Evolutionary conservation across 2,329 filamentous ascomycete genomes (phyloP), one percentile per base, ranked within the genome.

Genomic region (Penicillium sclerotigenum): DNA sequence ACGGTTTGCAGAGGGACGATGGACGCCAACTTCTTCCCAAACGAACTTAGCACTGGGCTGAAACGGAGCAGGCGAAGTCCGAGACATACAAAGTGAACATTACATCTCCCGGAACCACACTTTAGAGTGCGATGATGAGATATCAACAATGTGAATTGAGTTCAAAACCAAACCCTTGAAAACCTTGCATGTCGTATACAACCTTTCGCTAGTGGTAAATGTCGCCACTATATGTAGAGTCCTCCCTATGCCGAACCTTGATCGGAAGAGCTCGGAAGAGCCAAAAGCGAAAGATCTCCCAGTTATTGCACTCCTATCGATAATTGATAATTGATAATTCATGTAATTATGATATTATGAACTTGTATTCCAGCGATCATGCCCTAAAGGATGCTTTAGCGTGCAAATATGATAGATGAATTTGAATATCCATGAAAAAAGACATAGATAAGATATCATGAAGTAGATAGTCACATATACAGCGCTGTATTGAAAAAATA

Each of bases 381-480:
- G 18, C 14, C 31, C 16, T 18, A 43, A 48, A 37, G 11, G n/a
- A 43, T 53, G 50, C 29, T 41, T 18, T 22, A 45, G 7, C 29
- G 8, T 20, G 11, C 16, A 11, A 26, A 38, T 20, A 36, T 41
- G 34, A 42, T 34, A 20, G 18, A 49, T 20, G 11, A 3, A 33
- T 34, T 34, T 51, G 26, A 54, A 54, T 41, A 52, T 48, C 36
- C 50, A 52, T 42, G 18, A 51, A 59, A 57, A 28, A 47, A 52
- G 22, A 52, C 41, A 40, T 11, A 33, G 47, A 37, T 36, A 48
- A 42, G 54, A 51, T 49, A 47, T 58, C 57, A 52, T 59, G 34
- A 57, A 48, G 54, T 59, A 50, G 48, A 64, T 56, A 46, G 37
- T 53, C 45, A 54, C 58, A 61, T 66, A 47, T 60, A 59, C 52